A percentile compares a stretch with the other conserved stretches of the same genome.
These are phyloP conservation scores for Luzula sylvatica DNA, from an alignment of 176 grass and related monocot species.

Conservation along the genomic window DNA sequence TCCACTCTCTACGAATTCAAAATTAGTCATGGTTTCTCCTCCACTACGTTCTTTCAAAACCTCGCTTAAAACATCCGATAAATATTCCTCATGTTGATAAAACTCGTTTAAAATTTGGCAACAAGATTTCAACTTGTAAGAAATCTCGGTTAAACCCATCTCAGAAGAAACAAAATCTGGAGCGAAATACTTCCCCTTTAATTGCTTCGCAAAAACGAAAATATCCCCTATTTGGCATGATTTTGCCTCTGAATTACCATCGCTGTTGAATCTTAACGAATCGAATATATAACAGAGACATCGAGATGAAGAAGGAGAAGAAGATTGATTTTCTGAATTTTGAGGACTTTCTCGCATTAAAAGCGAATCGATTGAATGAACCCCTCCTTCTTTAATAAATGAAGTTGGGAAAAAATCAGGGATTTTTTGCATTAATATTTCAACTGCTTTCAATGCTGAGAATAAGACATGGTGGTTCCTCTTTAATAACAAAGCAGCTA, in stretches of 20 bases:
- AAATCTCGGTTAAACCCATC: constrained; percentile 57
- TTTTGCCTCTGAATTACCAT: constrained; percentile 31
- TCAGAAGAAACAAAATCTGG: constrained; percentile 54
- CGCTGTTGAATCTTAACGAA: constrained; percentile 25
- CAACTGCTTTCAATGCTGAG: constrained; percentile 64
- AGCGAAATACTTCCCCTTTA: constrained; percentile 69
- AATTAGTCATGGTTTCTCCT: constrained; percentile 87
- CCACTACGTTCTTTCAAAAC: constrained; percentile 86
- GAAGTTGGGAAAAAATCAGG: constrained; percentile 76
- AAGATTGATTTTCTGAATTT: constrained; percentile 33
- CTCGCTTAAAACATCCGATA: constrained; percentile 70
- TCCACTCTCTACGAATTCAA: constrained; percentile 97
- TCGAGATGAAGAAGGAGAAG: constrained; percentile 42
- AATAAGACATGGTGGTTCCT: constrained; percentile 86
- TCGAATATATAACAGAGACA: constrained; percentile 90
- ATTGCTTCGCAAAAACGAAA: constrained; percentile 48
- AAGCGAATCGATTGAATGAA: constrained; percentile 77
- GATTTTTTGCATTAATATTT: constrained; percentile 99
- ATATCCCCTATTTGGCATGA: constrained; percentile 44
- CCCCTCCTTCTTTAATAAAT: constrained; percentile 95
- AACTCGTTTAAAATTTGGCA: constrained; percentile 65
- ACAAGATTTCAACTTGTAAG: constrained; percentile 76
- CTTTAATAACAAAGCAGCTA: constrained; percentile 76
- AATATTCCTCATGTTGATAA: constrained; percentile 49
- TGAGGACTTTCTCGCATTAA: constrained; percentile 52